Evolutionary conservation across 768 basidiomycete species (phyloP).

Genomic region (Rhodocollybia butyracea): DNA sequence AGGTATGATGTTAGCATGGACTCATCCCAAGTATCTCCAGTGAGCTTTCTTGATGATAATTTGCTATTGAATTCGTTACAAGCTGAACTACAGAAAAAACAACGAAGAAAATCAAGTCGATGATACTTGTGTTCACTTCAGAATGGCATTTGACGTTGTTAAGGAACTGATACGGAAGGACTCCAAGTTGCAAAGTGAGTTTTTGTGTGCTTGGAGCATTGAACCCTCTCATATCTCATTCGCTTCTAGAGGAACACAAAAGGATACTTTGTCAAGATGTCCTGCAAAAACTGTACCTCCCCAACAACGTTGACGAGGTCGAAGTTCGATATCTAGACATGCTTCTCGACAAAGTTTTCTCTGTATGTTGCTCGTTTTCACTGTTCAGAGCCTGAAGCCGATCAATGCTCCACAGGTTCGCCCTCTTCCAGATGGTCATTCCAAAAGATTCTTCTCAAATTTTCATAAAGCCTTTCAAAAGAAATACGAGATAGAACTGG

Average conservation of each 20-base stretch:
- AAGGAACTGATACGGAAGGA: slow-evolving; percentile 40
- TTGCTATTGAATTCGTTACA: slow-evolving; percentile 32
- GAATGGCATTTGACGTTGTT: slow-evolving; percentile 51
- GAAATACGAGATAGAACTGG: neutral
- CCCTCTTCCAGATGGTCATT: neutral
- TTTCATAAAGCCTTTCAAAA: neutral
- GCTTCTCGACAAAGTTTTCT: slow-evolving; percentile 56
- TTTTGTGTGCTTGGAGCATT: neutral
- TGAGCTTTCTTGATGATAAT: neutral
- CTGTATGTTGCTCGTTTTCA: slow-evolving; percentile 34
- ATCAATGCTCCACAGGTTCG: neutral
- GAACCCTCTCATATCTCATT: neutral
- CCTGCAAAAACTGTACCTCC: slow-evolving; percentile 64
- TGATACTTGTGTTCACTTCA: slow-evolving; percentile 32
- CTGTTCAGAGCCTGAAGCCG: neutral
- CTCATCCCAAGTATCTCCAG: slow-evolving; percentile 50
- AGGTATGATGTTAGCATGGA: slow-evolving; percentile 64
- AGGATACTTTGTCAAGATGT: slow-evolving; percentile 57
- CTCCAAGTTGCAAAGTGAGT: slow-evolving; percentile 51
- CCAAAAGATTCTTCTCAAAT: neutral
- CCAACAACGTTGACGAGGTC: slow-evolving; percentile 66
- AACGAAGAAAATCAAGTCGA: too few relatives aligned
- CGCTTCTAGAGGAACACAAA: slow-evolving; percentile 56
- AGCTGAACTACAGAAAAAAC: neutral
- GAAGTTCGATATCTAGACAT: slow-evolving; percentile 64